A percentile compares a stretch with the other conserved stretches of the same genome.
phyloP scores from a whole-genome alignment of 495 filamentous ascomycete genomes.

The Chaetomium fimeti region DNA sequence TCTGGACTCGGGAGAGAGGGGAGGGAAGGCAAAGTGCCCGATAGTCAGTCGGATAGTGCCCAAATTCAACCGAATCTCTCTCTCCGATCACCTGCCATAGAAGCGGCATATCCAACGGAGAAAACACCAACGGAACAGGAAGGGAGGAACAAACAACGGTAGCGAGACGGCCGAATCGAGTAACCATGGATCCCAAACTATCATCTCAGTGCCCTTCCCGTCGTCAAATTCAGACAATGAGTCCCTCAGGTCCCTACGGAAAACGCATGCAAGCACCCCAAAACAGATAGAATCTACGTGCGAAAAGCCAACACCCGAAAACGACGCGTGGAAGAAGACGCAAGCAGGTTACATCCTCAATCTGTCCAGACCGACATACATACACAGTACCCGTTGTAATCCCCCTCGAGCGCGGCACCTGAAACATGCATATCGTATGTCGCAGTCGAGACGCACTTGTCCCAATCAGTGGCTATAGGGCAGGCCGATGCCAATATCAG shows the following conservation, averaged over 20 bases:
- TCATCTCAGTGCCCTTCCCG: not conserved
- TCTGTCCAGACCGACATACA: not conserved
- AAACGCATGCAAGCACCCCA: not conserved
- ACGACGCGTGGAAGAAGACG: not conserved
- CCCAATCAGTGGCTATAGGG: slow-evolving; percentile 2
- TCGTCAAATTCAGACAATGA: not conserved
- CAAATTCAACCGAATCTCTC: too few species aligned
- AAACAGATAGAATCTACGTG: not conserved
- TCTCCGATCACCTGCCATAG: too few species aligned
- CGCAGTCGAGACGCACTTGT: not conserved
- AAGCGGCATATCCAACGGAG: not conserved
- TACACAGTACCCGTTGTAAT: not conserved
- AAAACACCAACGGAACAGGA: not conserved
- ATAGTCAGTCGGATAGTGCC: not conserved
- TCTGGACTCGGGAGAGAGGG: not conserved
- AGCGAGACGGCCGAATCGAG: slow-evolving; percentile 3
- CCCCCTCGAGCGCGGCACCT: not conserved
- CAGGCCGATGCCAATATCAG: not conserved
- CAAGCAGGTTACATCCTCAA: not conserved
- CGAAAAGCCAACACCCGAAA: not conserved
- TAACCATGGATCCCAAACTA: not conserved
- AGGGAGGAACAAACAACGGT: not conserved
- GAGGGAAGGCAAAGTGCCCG: not conserved
- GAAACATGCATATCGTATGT: slow-evolving; percentile 19
- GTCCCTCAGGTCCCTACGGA: not conserved